phyloP scores from a whole-genome alignment of 768 basidiomycete genomes.

The Kwoniella mangroviensis region DNA sequence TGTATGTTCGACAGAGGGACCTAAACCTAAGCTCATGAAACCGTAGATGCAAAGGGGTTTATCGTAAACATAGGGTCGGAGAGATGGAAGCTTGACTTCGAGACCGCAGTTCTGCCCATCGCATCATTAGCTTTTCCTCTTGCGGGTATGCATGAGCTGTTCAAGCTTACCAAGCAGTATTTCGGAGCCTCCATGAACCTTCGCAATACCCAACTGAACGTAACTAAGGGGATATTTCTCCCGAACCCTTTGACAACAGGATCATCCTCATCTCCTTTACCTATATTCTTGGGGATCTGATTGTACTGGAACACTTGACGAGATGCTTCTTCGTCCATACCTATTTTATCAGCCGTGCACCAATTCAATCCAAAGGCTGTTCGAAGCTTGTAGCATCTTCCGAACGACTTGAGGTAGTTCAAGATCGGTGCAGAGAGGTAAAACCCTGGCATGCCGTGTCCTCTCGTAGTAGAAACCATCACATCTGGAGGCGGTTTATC shows the following conservation, averaged over 20 bases:
- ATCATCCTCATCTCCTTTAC: conserved; percentile 20
- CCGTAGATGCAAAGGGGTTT: conserved; percentile 38
- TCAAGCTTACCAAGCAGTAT: conserved; percentile 36
- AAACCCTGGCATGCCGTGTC: conserved; percentile 24
- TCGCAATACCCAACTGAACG: conserved; percentile 37
- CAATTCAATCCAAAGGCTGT: conserved; percentile 29
- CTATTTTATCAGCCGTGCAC: conserved; percentile 31
- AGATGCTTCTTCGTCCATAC: conserved; percentile 29
- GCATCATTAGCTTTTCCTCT: neutral
- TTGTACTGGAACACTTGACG: conserved; percentile 21
- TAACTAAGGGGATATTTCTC: conserved; percentile 30
- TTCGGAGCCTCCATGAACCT: conserved; percentile 37
- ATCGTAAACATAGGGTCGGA: conserved; percentile 43
- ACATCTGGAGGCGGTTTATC: conserved; percentile 36
- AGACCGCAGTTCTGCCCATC: conserved; percentile 38
- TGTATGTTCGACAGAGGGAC: conserved; percentile 41
- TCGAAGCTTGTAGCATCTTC: conserved; percentile 31
- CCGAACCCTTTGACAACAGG: conserved; percentile 31
- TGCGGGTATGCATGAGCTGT: neutral
- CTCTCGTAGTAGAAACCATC: conserved; percentile 16
- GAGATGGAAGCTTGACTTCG: conserved; percentile 28
- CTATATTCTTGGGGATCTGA: conserved; percentile 6
- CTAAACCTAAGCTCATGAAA: conserved; percentile 43
- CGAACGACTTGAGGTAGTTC: conserved; percentile 34
- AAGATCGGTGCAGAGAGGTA: conserved; percentile 33